Conservation (phyloP, 2,329 filamentous ascomycete genomes). For the Thelonectria discophora region DNA sequence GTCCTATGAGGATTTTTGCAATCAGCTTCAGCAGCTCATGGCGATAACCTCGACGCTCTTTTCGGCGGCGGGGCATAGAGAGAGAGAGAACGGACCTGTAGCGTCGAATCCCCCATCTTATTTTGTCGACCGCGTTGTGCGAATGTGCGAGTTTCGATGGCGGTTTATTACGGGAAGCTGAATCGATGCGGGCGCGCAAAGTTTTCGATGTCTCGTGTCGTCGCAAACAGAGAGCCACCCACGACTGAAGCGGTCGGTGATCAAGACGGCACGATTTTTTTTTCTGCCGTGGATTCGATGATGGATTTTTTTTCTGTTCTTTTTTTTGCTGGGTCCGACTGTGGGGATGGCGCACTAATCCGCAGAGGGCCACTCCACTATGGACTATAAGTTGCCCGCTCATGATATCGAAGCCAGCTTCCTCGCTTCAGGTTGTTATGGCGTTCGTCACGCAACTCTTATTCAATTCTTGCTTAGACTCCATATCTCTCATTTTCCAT, state of each 20-base stretch:
- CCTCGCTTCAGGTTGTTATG: no score
- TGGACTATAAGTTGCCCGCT: conserved; percentile 14
- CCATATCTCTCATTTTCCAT: no score
- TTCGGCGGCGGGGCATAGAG: conserved; percentile 38
- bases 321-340: conserved; percentile 26
- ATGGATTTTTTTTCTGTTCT: conserved; percentile 33
- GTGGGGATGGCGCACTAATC: conserved; percentile 26
- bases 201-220: neutral
- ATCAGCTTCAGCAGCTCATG: conserved; percentile 36
- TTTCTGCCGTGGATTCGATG: conserved; percentile 10
- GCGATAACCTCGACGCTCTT: conserved; percentile 7
- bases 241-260: conserved; percentile 26
- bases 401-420: conserved; percentile 4
- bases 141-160: neutral
- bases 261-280: conserved; percentile 24
- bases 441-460: no score
- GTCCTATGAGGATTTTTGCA: conserved; percentile 51
- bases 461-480: no score
- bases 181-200: conserved; percentile 6
- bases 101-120: conserved; percentile 55
- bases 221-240: conserved; percentile 20
- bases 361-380: conserved; percentile 18
- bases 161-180: neutral
- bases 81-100: conserved; percentile 55
- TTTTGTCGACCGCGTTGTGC: conserved; percentile 15